Evolutionary conservation across 495 filamentous ascomycete genomes (phyloP).

Genomic region (Penicillium antarcticum): DNA sequence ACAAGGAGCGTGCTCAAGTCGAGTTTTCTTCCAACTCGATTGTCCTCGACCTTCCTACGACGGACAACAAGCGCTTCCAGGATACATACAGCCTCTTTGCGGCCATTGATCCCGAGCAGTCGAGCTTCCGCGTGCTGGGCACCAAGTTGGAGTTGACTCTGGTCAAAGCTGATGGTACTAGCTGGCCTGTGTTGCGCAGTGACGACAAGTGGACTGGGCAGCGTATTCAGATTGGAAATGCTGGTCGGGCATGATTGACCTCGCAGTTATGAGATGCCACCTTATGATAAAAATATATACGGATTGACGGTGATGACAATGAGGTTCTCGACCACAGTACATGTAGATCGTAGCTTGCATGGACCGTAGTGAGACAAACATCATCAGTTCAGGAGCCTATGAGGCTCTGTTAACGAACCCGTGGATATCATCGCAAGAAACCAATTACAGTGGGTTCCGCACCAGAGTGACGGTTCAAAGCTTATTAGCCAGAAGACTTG

Average conservation of each 20-base stretch:
- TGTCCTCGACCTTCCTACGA: constrained; percentile 75
- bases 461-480: too few relatives aligned
- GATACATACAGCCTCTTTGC: constrained; percentile 72
- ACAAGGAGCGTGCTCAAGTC: constrained; percentile 71
- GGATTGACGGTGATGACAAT: constrained; percentile 10
- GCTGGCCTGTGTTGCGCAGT: constrained; percentile 87
- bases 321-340: neutral
- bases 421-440: too few relatives aligned
- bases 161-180: constrained; percentile 73
- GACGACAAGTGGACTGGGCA: constrained; percentile 75
- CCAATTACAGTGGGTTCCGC: too few relatives aligned
- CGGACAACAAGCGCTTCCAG: constrained; percentile 80
- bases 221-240: constrained; percentile 78
- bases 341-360: neutral
- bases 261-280: neutral
- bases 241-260: constrained; percentile 57
- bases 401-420: too few relatives aligned
- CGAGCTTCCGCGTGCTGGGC: constrained; percentile 81
- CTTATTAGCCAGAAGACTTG: too few relatives aligned
- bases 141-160: constrained; percentile 91
- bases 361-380: neutral
- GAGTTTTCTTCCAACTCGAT: constrained; percentile 59
- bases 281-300: neutral
- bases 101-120: constrained; percentile 67
- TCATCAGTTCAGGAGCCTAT: too few relatives aligned